Evolutionary conservation across 345 rosid species (phyloP), one percentile per base, ranked within the genome.

Genomic region (Rhodamnia argentea): DNA sequence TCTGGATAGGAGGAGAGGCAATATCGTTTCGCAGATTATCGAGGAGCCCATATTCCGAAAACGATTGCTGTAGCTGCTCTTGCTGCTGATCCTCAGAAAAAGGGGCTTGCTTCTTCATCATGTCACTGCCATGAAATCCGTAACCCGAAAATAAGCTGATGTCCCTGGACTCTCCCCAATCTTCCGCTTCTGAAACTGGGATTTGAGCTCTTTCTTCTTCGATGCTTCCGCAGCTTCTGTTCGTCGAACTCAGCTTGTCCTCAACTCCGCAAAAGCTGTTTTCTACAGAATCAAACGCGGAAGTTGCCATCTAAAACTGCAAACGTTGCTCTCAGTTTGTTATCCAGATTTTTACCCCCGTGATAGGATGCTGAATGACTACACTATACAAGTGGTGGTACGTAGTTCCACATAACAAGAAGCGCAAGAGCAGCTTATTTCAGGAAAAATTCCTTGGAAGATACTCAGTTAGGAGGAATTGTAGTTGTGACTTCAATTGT

Each of bases 1-100:
- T 82, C 78, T 90, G 87, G 70, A 88, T 27, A 37, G 88, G 89
- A 11, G 92, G 92, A 56, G 88, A 84, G 81, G 85, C 47, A 24
- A 58, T 51, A 88, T 90, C 83, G 47, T 87, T 86, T 50, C 57
- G 60, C 37, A 78, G 82, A 74, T 89, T 84, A 52, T 88, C 90
- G 24, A 88, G 85, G 26, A 85, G 88, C 54, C 89, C 89, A 59
- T 55, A 64, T 83, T 81, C 90, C 0, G 88, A 84, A 24, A 50
- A 37, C 22, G n/a, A 56, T 24, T 82, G 84, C 58, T 84, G 86
- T 42, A 55, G 87, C 81, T 86, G 87, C 52, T 86, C 50, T 29
- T 57, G 88, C n/a, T 56, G 81, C 27, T 85, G 87, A 87, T 82
- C 89, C 58, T 88, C 83, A 52, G 87, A 86, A 87, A 87, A 88